These are phyloP conservation scores for Mrakia hoshinonis DNA, from an alignment of 768 basidiomycete genomes.

Conservation along the genomic window DNA sequence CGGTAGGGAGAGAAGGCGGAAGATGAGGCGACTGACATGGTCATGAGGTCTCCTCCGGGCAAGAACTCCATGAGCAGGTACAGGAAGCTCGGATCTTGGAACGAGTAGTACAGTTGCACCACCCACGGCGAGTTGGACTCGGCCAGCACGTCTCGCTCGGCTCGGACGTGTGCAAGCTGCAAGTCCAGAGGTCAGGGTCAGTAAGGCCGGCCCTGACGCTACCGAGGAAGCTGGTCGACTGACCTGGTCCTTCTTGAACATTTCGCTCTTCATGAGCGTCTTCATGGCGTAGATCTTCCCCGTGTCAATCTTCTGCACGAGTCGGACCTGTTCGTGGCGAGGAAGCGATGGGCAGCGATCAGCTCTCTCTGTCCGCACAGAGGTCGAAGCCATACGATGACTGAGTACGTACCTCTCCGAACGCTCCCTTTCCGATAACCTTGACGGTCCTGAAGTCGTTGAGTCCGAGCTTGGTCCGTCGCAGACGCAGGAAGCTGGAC, in stretches of 20 bases:
- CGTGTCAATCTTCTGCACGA: constrained; percentile 93
- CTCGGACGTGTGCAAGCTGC: constrained; percentile 95
- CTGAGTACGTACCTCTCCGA: constrained; percentile 67
- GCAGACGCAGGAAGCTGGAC: constrained; percentile 67
- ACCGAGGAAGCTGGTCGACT: neutral
- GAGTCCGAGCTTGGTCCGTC: constrained; percentile 79
- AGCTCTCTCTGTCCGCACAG: neutral
- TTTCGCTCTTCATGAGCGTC: constrained; percentile 90
- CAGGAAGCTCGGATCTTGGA: constrained; percentile 83
- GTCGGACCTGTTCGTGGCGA: constrained; percentile 56
- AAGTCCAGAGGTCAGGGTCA: neutral
- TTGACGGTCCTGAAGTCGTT: constrained; percentile 94
- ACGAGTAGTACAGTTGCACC: constrained; percentile 94
- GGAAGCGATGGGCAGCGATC: neutral
- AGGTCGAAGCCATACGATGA: neutral
- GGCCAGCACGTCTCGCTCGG: constrained; percentile 91
- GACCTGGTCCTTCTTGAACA: constrained; percentile 98
- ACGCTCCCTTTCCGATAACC: constrained; percentile 97
- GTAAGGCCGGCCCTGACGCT: neutral
- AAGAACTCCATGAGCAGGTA: constrained; percentile 99
- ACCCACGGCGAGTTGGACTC: constrained; percentile 95
- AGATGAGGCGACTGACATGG: constrained; percentile 53
- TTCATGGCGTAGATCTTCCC: constrained; percentile 99
- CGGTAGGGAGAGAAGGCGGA: neutral
- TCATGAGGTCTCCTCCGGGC: constrained; percentile 97